Conservation (phyloP, 106 monocot genomes). For the Allium sativum region DNA sequence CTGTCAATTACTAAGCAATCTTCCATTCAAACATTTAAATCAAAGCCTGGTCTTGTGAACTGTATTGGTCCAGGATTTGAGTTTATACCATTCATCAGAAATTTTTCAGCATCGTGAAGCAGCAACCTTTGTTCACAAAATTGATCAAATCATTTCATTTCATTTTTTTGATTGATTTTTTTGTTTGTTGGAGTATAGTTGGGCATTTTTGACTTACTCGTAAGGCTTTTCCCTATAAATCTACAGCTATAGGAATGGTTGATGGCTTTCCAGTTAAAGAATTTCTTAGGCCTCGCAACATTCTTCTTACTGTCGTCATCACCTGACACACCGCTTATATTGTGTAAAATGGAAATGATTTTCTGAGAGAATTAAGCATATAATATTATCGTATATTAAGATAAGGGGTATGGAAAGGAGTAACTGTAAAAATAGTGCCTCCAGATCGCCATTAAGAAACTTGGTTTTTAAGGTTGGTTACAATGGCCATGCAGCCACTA, state of each 20-base stretch:
- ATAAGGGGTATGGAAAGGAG: neutral
- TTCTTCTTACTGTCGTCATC: conserved; percentile 62
- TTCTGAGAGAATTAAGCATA: neutral
- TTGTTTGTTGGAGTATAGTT: no score
- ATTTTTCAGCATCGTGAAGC: conserved; percentile 32
- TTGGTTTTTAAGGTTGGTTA: conserved; percentile 33
- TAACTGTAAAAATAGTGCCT: conserved; percentile 28
- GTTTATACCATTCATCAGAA: conserved; percentile 56
- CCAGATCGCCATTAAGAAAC: conserved; percentile 34
- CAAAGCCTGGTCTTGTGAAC: conserved; percentile 41
- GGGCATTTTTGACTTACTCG: conserved; percentile 55
- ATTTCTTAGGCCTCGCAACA: conserved; percentile 40
- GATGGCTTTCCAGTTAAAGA: conserved; percentile 49
- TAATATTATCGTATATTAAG: conserved; percentile 3
- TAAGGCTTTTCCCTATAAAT: conserved; percentile 66
- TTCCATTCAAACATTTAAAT: no score
- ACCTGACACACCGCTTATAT: no score
- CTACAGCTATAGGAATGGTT: conserved; percentile 53
- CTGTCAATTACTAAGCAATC: no score
- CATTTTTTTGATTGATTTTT: no score
- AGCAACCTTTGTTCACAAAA: conserved; percentile 21
- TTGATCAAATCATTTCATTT: no score
- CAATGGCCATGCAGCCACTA: conserved; percentile 33
- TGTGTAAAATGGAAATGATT: neutral
- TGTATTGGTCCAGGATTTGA: conserved; percentile 62